Evolutionary conservation across 2,329 filamentous ascomycete genomes (phyloP).

Genomic region (Esteya vermicola): DNA sequence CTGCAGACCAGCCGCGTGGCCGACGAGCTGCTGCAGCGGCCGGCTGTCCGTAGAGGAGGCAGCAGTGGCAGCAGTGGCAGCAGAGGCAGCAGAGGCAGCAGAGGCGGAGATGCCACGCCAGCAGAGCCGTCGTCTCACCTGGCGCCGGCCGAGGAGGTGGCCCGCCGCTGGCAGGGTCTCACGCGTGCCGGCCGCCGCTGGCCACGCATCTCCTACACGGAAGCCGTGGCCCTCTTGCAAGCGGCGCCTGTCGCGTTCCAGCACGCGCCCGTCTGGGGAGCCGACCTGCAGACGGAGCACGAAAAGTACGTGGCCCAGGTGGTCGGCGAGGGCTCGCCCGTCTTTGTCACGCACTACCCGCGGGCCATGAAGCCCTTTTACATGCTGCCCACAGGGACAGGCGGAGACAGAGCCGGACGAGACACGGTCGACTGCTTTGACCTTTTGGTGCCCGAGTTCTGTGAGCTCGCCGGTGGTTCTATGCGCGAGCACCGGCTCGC

Average conservation of each 20-base stretch:
- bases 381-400: conserved; percentile 26
- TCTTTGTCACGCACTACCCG: conserved; percentile 94
- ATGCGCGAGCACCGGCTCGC: conserved; percentile 59
- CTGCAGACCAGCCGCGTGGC: conserved; percentile 27
- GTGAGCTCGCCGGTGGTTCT: conserved; percentile 78
- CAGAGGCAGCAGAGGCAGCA: conserved; percentile 24
- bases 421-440: conserved; percentile 79
- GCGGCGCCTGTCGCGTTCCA: conserved; percentile 46
- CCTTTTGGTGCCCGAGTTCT: conserved; percentile 70
- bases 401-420: neutral
- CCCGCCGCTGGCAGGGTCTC: conserved; percentile 56
- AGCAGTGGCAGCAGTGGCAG: no score
- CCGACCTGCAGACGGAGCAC: conserved; percentile 77
- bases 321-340: conserved; percentile 42
- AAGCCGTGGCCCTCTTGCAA: conserved; percentile 58
- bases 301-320: conserved; percentile 69
- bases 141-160: neutral
- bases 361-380: conserved; percentile 80
- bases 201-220: conserved; percentile 71
- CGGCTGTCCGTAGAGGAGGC: no score
- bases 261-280: conserved; percentile 52
- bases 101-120: conserved; percentile 13
- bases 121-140: neutral
- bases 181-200: conserved; percentile 39
- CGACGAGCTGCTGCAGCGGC: conserved; percentile 25